These are phyloP conservation scores for Kluyveromyces sp. DNA, from an alignment of 1,139 yeast species.

Conservation along the genomic window DNA sequence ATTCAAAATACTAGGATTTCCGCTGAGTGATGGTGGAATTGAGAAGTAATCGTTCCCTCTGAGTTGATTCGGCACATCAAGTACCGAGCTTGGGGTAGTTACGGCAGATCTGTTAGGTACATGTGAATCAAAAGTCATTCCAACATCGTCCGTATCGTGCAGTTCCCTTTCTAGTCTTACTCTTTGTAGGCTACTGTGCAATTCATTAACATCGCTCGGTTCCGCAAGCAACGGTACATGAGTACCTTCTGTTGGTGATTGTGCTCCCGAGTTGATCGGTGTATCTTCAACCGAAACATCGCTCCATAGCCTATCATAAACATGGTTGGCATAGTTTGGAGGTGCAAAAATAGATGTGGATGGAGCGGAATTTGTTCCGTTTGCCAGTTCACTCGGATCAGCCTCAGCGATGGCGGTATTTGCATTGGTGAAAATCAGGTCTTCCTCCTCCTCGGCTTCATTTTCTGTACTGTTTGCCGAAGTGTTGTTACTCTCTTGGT, in stretches of 20 bases:
- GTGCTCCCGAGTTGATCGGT: slow-evolving; percentile 27
- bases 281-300: slow-evolving; percentile 32
- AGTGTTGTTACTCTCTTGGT: slow-evolving; percentile 15
- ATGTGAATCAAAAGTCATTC: neutral
- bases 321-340: slow-evolving; percentile 78
- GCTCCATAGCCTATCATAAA: slow-evolving; percentile 78
- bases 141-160: slow-evolving; percentile 14
- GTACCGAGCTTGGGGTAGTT: slow-evolving; percentile 21
- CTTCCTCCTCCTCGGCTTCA: slow-evolving; percentile 26
- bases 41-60: slow-evolving; percentile 9
- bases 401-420: slow-evolving; percentile 22
- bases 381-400: slow-evolving; percentile 11
- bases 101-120: slow-evolving; percentile 5
- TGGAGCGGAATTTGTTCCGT: slow-evolving; percentile 15
- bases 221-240: slow-evolving; percentile 18
- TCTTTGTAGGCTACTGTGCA: slow-evolving; percentile 48
- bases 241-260: slow-evolving; percentile 26
- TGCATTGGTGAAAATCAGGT: slow-evolving; percentile 30
- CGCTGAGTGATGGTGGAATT: slow-evolving; percentile 18
- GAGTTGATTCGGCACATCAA: slow-evolving; percentile 11
- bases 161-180: slow-evolving; percentile 43
- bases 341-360: slow-evolving; percentile 52
- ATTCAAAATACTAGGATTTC: slow-evolving; percentile 18
- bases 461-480: slow-evolving; percentile 15
- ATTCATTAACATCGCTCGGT: slow-evolving; percentile 30